Percentiles rank a stretch among this genome's conserved stretches.
Evolutionary conservation across 2,329 filamentous ascomycete species (phyloP).

Genomic region (Fusarium nanum): DNA sequence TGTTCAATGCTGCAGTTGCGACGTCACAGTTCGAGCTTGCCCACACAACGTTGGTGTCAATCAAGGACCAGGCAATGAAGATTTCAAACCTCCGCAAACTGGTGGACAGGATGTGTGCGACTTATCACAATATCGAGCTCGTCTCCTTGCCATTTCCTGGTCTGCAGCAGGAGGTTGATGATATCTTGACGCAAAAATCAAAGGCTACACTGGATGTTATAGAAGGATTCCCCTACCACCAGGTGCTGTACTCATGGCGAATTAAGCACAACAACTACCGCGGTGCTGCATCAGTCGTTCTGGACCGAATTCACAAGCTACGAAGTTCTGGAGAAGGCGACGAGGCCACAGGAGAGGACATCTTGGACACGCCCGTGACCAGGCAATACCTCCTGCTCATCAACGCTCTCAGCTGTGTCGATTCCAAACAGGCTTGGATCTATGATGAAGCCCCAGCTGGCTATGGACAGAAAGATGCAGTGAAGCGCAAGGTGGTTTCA

Average conservation of each 20-base stretch:
- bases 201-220: slow-evolving; percentile 74
- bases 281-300: slow-evolving; percentile 73
- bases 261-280: slow-evolving; percentile 87
- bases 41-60: slow-evolving; percentile 80
- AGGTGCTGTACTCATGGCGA: slow-evolving; percentile 91
- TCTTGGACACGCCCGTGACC: slow-evolving; percentile 72
- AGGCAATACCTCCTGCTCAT: slow-evolving; percentile 90
- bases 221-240: slow-evolving; percentile 82
- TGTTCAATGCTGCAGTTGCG: slow-evolving; percentile 85
- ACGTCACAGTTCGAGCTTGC: slow-evolving; percentile 85
- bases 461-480: slow-evolving; percentile 38
- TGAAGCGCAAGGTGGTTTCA: slow-evolving; percentile 82
- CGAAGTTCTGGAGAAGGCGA: slow-evolving; percentile 69
- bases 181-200: slow-evolving; percentile 78
- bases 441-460: slow-evolving; percentile 55
- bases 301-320: slow-evolving; percentile 73
- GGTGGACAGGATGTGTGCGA: slow-evolving; percentile 75
- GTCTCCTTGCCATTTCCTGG: slow-evolving; percentile 82
- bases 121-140: slow-evolving; percentile 73
- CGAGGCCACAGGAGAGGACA: slow-evolving; percentile 64
- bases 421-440: slow-evolving; percentile 84
- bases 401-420: slow-evolving; percentile 90
- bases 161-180: slow-evolving; percentile 82
- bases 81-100: slow-evolving; percentile 77
- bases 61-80: slow-evolving; percentile 78